These are phyloP conservation scores for Cystofilobasidium ferigula DNA, from an alignment of 768 basidiomycete species.

Conservation along the genomic window DNA sequence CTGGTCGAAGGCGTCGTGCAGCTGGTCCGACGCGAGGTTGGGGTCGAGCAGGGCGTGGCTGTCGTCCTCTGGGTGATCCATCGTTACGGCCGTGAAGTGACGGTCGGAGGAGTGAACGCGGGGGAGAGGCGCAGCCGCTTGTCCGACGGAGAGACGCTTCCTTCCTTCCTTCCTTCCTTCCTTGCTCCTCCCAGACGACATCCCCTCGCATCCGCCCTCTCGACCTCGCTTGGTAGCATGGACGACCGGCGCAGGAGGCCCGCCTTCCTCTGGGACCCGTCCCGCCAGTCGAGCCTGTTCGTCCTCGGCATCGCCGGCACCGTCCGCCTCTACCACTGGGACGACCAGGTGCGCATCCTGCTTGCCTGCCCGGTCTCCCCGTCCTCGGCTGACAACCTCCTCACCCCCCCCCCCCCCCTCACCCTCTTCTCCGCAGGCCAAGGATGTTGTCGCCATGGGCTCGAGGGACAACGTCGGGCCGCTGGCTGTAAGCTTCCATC, in stretches of 20 bases:
- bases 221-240: not conserved
- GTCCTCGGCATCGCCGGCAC: constrained; percentile 5
- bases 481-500: not conserved
- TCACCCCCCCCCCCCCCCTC: not conserved
- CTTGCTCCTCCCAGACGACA: not conserved
- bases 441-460: constrained; percentile 7
- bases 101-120: not conserved
- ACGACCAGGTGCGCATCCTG: constrained; percentile 5
- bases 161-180: too few species aligned
- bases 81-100: not conserved
- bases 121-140: not conserved
- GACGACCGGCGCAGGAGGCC: constrained; percentile 10
- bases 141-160: not conserved
- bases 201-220: not conserved
- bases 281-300: constrained; percentile 6
- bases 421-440: not conserved
- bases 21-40: not conserved
- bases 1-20: not conserved
- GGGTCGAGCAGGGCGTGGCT: not conserved
- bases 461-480: constrained; percentile 5
- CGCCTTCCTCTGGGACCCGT: constrained; percentile 22
- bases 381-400: too few species aligned
- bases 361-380: not conserved
- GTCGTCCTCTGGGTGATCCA: constrained; percentile 3
- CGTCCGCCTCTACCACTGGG: constrained; percentile 18